Base-by-base conservation (phyloP, 1,139 yeast genomes). In the Magnusiomyces paraingens region DNA sequence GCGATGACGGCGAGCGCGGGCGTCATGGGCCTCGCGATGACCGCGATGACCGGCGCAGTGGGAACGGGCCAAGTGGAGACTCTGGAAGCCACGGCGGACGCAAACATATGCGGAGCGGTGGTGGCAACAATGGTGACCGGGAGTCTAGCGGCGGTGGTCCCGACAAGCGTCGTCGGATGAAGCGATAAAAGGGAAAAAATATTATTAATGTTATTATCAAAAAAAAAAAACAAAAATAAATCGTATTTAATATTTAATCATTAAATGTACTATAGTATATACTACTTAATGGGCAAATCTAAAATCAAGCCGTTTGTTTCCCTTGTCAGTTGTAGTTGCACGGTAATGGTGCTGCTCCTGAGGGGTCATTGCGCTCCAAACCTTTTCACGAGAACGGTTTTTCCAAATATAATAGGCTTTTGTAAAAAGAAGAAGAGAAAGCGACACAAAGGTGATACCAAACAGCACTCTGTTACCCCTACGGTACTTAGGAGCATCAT, bases 251-350 rank as follows among this genome's bases (percentile, higher is more conserved):
- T 26, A 26, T 26, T 26, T n/a, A n/a, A n/a, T n/a, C n/a, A n/a
- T n/a, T n/a, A n/a, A n/a, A n/a, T n/a, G n/a, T n/a, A n/a, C n/a
- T n/a, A n/a, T n/a, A n/a, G n/a, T n/a, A n/a, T n/a, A n/a, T n/a
- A n/a, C 3, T 42, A n/a, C 4, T 48, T 54, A 69, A 49, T 68
- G 64, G 18, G 62, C 64, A 57, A 72, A 74, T 51, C 72, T 60
- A 58, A 82, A 83, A 62, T 83, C 84, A 46, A 83, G 67, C 41
- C 86, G 67, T 63, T 75, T 74, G 59, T 78, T 80, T 12, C 87
- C 87, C 47, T 66, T 68, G 60, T 82, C 83, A 0, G 63, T 70
- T 5, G 81, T 75, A 14, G 63, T 71, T 3, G 58, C 57, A 38
- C 74, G 62, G 61, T 83, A 83, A 14, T 71, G 62, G 8, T 69